Evolutionary conservation across 495 filamentous ascomycete species (phyloP), one percentile per base, ranked within the genome.

Genomic region (Lineolata rhizophorae): DNA sequence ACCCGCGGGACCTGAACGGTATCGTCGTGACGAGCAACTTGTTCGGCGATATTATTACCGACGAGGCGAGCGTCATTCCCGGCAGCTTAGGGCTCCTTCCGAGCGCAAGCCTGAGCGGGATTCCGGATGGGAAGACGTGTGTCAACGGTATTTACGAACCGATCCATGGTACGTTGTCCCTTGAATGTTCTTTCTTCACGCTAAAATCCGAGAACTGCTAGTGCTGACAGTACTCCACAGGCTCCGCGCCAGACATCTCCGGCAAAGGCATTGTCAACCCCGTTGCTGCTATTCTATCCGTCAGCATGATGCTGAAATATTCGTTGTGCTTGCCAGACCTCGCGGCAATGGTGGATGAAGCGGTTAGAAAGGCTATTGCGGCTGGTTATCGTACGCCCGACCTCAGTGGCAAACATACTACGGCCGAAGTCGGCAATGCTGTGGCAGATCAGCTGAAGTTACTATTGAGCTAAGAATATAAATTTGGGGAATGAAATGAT

Each of bases 61-160:
- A 97, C 48, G 87, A 97, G 65, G 85, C 87, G 5, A 85, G 76
- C 50, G 87, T 93, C 18, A 95, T 97, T 42, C 82, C 85, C 5
- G 87, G 87, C 2, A 81, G 72, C 35, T 67, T 97, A 46, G 87
- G 87, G 3, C 53, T 97, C 43, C 57, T 92, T 49, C 87, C 87
- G 6, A 84, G 76, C 53, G 87, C 87, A 4, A 84, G 75, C 52
- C 56, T 97, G 51, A 75, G 70, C 30, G 82, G 76, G 14, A 70
- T 90, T 28, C 87, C 87, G 1, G 84, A 92, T 57, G 71, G 68
- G 10, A 73, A 74, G 57, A 56, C 59, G 26, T 67, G 57, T 45
- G 71, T 73, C 39, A 79, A 76, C 41, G 75, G 87, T 44, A 93
- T 97, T 45, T 97, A 94, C 49, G 87, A 95, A 64, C 90, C 90